phyloP scores from a whole-genome alignment of 805 yeast species.

The Komagataella kurtzmanii region DNA sequence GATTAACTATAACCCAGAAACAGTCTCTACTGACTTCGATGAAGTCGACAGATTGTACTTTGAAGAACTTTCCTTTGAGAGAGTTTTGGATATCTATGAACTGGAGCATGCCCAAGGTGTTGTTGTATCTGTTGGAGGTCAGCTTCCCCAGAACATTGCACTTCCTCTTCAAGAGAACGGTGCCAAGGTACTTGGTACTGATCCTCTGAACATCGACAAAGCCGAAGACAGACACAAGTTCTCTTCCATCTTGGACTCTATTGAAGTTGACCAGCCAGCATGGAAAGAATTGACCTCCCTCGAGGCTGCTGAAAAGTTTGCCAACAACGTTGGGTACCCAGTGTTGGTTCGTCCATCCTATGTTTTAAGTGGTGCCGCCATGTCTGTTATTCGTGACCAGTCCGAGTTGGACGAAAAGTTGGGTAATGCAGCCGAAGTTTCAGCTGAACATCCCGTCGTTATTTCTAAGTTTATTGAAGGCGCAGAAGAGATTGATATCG shows the following conservation, averaged over 20 bases:
- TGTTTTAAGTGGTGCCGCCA: slow-evolving; percentile 96
- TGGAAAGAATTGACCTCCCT: slow-evolving; percentile 93
- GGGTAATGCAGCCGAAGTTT: slow-evolving; percentile 80
- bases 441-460: slow-evolving; percentile 95
- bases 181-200: slow-evolving; percentile 84
- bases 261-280: slow-evolving; percentile 90
- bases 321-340: slow-evolving; percentile 81
- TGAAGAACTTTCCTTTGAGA: slow-evolving; percentile 89
- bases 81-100: slow-evolving; percentile 95
- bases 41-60: slow-evolving; percentile 96
- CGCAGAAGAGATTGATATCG: slow-evolving; percentile 94
- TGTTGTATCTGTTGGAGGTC: slow-evolving; percentile 96
- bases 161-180: slow-evolving; percentile 67
- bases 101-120: slow-evolving; percentile 83
- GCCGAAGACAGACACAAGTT: slow-evolving; percentile 99
- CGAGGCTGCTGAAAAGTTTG: slow-evolving; percentile 75
- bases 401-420: slow-evolving; percentile 73
- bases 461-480: slow-evolving; percentile 92
- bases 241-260: slow-evolving; percentile 85
- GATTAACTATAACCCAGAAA: slow-evolving; percentile 97
- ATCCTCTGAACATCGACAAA: slow-evolving; percentile 88
- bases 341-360: slow-evolving; percentile 96
- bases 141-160: slow-evolving; percentile 95
- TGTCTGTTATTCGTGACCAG: slow-evolving; percentile 80
- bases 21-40: slow-evolving; percentile 95